These are phyloP conservation scores for Botrytis sinoallii DNA, from an alignment of 2,329 filamentous ascomycete species.

Conservation along the genomic window DNA sequence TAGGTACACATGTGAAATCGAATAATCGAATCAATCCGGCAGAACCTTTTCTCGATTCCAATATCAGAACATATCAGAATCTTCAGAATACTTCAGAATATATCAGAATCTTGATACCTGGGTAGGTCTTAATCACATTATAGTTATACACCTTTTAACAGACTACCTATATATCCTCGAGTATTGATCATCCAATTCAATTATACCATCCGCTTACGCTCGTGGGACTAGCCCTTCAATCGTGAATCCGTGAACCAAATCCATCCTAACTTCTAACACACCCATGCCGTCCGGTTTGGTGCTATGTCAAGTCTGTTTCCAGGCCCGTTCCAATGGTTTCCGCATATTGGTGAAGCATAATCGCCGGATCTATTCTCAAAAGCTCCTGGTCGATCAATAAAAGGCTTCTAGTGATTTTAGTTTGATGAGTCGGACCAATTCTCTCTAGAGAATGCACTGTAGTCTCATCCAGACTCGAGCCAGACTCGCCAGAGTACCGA, in stretches of 20 bases:
- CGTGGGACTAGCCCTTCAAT: not conserved
- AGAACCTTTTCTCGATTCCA: not conserved
- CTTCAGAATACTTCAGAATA: no score
- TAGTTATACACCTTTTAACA: no score
- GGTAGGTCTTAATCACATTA: no score
- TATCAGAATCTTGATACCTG: no score
- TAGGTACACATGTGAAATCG: not conserved
- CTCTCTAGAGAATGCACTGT: not conserved
- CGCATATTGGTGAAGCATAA: not conserved
- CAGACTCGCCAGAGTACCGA: not conserved
- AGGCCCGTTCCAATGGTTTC: not conserved
- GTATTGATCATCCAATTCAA: not conserved
- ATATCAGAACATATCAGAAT: not conserved
- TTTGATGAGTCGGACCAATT: not conserved
- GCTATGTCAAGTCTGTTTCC: not conserved
- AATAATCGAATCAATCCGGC: not conserved
- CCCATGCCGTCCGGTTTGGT: not conserved
- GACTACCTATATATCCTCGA: not conserved
- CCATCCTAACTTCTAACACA: not conserved
- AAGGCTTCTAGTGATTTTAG: not conserved
- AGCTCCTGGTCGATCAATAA: not conserved
- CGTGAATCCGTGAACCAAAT: not conserved
- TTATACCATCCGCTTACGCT: not conserved
- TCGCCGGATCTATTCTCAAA: conserved; percentile 5
- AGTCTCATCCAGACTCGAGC: not conserved